Base-by-base conservation (phyloP, 805 yeast genomes). In the Isabelozyma rhagii region DNA sequence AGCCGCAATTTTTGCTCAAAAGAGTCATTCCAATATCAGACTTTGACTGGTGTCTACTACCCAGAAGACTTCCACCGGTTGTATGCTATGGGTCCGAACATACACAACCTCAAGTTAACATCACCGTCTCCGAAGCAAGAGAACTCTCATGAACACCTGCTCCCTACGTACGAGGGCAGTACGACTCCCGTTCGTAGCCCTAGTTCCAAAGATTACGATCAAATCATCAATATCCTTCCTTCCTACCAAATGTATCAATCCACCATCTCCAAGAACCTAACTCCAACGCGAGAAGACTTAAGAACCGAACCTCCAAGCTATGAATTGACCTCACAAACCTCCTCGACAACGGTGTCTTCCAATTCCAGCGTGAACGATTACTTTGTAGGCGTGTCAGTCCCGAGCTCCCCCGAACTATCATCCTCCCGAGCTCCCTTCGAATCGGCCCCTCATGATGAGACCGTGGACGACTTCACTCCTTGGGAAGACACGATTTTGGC, bases 211-310 rank as follows among this genome's bases (percentile, higher is more conserved):
- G 59, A 51, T 39, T 65, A 60, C 7, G 68, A 65, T 29, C 60
- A 60, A 25, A 55, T 72, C 44, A 56, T 70, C 44, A 69, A 67
- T 47, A 72, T 72, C 42, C 58, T 72, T 15, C 77, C 77, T 4
- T 69, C 75, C 4, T 72, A 72, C 52, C 69, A 66, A 31, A 71
- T 72, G 76, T 68, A 64, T 50, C 69, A 67, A 52, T 64, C 71
- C 14, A 70, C 73, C 4, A 63, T 72, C 41, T 68, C 74, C 17
- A 69, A 67, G 46, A 63, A 59, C 47, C 58, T 71, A 46, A 62
- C 66, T 8, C 74, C 76, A 9, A 58, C 64, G 14, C 50, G 52
- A 0, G 68, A 68, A 31, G 61, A 67, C 43, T 41, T 55, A 27
- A 49, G 64, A 40, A 52, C 59, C 2, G 67, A 60, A 38, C 75